A percentile compares a stretch with the other conserved stretches of the same genome.
Conservation (phyloP, 495 filamentous ascomycete species). For the Lasiosphaeris hirsuta region DNA sequence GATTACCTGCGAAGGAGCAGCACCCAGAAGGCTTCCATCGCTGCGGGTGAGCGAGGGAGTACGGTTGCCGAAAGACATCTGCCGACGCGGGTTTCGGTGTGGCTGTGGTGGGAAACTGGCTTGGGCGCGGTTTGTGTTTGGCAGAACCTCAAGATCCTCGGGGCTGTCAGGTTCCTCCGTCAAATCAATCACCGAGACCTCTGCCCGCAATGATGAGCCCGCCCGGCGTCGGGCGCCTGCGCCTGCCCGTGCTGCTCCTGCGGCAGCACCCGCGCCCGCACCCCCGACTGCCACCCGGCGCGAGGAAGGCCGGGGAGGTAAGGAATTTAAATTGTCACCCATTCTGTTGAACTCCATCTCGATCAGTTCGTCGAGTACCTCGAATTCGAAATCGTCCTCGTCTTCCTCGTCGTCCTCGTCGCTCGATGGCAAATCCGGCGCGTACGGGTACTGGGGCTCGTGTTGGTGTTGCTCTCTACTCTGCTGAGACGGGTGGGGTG, state of each 20-base stretch:
- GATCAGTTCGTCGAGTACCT: conserved; percentile 11
- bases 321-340: neutral
- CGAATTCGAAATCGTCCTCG: too few species aligned
- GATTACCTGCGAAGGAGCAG: conserved; percentile 22
- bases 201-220: neutral
- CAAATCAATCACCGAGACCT: conserved; percentile 35
- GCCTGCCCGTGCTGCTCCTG: neutral
- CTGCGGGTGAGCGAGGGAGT: conserved; percentile 39
- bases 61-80: conserved; percentile 28
- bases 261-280: too few species aligned
- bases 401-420: neutral
- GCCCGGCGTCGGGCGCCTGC: neutral
- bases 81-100: conserved; percentile 28
- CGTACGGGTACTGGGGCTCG: neutral
- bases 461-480: neutral
- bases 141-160: conserved; percentile 1
- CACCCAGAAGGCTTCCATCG: conserved; percentile 37
- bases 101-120: conserved; percentile 4
- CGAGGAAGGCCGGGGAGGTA: too few species aligned
- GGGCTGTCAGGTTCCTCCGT: conserved; percentile 37
- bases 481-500: neutral
- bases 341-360: conserved; percentile 12
- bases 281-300: too few species aligned
- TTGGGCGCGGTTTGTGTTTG: neutral
- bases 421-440: neutral